Conservation (phyloP, 768 basidiomycete species). For the Trametes sanguinea region DNA sequence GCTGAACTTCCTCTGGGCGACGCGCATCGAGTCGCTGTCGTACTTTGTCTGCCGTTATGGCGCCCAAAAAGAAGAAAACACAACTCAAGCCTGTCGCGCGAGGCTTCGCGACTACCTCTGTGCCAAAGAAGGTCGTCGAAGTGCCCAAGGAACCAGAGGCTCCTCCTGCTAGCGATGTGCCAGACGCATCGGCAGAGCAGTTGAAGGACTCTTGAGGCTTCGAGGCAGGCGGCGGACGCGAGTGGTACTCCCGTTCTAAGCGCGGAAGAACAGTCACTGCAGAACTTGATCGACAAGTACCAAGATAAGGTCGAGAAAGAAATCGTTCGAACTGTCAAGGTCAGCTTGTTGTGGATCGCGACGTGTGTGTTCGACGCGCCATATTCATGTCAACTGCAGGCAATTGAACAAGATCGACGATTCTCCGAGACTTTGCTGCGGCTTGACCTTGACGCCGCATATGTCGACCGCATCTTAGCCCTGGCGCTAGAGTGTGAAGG, state of each 20-base stretch:
- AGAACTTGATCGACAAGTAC: constrained; percentile 73
- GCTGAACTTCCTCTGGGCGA: neutral
- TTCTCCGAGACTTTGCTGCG: constrained; percentile 61
- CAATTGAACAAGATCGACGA: constrained; percentile 80
- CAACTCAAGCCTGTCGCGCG: constrained; percentile 73
- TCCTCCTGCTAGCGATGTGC: constrained; percentile 26
- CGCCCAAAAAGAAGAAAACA: constrained; percentile 80
- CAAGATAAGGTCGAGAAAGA: constrained; percentile 92
- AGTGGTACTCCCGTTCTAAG: constrained; percentile 39
- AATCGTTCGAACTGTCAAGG: constrained; percentile 71
- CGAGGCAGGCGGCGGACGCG: constrained; percentile 24
- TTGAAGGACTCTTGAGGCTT: neutral
- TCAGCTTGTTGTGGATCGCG: constrained; percentile 29
- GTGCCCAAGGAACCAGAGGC: constrained; percentile 27
- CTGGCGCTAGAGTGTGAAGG: constrained; percentile 44
- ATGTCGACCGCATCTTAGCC: constrained; percentile 62
- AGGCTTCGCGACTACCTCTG: constrained; percentile 80
- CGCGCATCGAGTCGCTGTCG: constrained; percentile 6
- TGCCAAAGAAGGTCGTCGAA: constrained; percentile 69
- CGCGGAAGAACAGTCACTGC: constrained; percentile 59
- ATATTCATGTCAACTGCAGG: constrained; percentile 40
- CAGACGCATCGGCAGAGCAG: constrained; percentile 12
- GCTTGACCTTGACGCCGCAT: constrained; percentile 60
- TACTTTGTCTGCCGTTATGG: constrained; percentile 44
- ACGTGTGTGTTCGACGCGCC: neutral